These are phyloP conservation scores for Neurospora sublineolata DNA, from an alignment of 495 filamentous ascomycete species.

Conservation along the genomic window DNA sequence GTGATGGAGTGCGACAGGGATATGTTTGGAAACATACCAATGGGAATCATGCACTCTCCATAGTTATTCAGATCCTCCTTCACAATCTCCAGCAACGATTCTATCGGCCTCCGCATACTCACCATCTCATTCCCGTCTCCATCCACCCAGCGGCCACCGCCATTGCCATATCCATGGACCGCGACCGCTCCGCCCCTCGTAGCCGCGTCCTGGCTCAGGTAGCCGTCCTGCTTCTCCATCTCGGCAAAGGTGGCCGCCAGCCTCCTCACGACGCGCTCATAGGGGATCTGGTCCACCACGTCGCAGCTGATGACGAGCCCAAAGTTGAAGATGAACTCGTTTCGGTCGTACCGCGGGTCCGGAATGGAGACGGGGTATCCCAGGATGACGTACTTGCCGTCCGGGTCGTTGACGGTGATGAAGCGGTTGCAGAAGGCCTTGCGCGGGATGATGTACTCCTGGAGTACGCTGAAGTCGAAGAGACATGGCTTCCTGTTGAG, in stretches of 20 bases:
- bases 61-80: slow-evolving; percentile 96
- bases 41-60: slow-evolving; percentile 93
- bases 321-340: slow-evolving; percentile 98
- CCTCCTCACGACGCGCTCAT: slow-evolving; percentile 75
- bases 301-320: slow-evolving; percentile 62
- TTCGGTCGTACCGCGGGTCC: slow-evolving; percentile 65
- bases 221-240: slow-evolving; percentile 77
- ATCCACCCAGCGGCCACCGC: slow-evolving; percentile 17
- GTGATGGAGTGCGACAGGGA: background rate
- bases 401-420: slow-evolving; percentile 60
- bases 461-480: slow-evolving; percentile 71
- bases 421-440: slow-evolving; percentile 83
- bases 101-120: slow-evolving; percentile 46
- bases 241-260: slow-evolving; percentile 74
- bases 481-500: slow-evolving; percentile 48
- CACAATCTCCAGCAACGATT: slow-evolving; percentile 77
- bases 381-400: slow-evolving; percentile 67
- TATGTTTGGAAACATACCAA: slow-evolving; percentile 47
- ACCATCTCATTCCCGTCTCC: slow-evolving; percentile 2
- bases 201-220: slow-evolving; percentile 48
- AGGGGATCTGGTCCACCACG: slow-evolving; percentile 52
- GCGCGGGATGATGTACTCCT: slow-evolving; percentile 84
- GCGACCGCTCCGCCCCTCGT: background rate
- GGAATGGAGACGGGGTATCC: slow-evolving; percentile 83
- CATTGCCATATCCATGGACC: slow-evolving; percentile 21